Conservation (phyloP, 2,329 filamentous ascomycete genomes). For the Rhytidhysteron rufulum region DNA sequence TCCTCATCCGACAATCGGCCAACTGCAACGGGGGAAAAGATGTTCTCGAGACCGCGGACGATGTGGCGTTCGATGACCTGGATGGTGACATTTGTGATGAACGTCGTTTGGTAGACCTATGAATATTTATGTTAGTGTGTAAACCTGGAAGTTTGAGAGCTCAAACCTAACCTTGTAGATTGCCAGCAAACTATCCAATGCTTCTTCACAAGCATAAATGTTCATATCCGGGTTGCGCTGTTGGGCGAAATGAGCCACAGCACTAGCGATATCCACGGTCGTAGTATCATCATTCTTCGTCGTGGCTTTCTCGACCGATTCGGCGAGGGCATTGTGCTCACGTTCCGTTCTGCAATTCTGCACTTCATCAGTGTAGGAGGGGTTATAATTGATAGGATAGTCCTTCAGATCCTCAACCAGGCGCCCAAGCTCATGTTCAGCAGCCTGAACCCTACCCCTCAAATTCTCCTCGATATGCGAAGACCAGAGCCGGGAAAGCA, state of each 20-base stretch:
- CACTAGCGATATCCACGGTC: not conserved
- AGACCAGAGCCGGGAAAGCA: conserved; percentile 34
- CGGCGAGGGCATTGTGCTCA: not conserved
- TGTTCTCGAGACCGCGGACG: conserved; percentile 22
- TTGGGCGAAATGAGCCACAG: not conserved
- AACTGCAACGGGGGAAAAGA: conserved; percentile 29
- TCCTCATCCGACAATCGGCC: conserved; percentile 30
- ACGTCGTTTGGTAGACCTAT: conserved; percentile 32
- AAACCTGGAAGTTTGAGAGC: not conserved
- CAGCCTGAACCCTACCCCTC: conserved; percentile 26
- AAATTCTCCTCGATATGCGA: conserved; percentile 42
- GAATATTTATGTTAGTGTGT: not conserved
- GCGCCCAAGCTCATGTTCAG: conserved; percentile 39
- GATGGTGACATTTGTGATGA: conserved; percentile 34
- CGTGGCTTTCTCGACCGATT: not conserved
- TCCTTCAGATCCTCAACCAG: conserved; percentile 42
- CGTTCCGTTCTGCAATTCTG: conserved; percentile 16
- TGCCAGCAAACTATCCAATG: conserved; percentile 31
- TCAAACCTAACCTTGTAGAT: conserved; percentile 32
- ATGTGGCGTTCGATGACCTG: conserved; percentile 39
- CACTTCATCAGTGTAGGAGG: conserved; percentile 32
- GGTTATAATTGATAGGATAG: conserved; percentile 51
- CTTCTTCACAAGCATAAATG: conserved; percentile 29
- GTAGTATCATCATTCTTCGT: not conserved
- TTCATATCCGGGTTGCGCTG: conserved; percentile 28